Percentiles rank a stretch among this genome's conserved stretches.
phyloP scores from a whole-genome alignment of 441 rosid genomes.

The Dalechampia spathulata region DNA sequence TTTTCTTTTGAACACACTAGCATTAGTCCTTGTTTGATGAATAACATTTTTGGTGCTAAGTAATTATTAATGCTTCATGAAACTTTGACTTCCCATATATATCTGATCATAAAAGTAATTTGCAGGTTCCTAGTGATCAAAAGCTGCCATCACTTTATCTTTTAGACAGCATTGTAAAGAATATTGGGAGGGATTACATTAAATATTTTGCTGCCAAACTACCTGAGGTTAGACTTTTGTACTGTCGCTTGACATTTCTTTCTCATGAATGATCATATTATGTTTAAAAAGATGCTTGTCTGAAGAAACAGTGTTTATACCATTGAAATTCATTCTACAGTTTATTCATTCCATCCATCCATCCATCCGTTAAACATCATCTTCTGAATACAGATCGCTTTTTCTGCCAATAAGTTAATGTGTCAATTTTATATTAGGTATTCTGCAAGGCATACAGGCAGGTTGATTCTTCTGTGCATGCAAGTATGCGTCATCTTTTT shows the following conservation, averaged over 20 bases:
- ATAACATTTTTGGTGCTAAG: neutral
- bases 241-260: neutral
- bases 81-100: constrained; percentile 16
- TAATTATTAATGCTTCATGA: neutral
- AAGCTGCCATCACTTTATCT: constrained; percentile 97
- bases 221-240: constrained; percentile 66
- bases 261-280: neutral
- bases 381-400: no score
- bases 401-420: no score
- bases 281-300: neutral
- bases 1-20: neutral
- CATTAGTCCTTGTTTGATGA: neutral
- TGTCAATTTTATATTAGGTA: constrained; percentile 50
- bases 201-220: constrained; percentile 71
- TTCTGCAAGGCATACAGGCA: constrained; percentile 87
- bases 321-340: no score
- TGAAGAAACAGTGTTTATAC: no score
- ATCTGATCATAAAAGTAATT: constrained; percentile 39
- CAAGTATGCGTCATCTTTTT: constrained; percentile 93
- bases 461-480: constrained; percentile 70
- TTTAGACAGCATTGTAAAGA: constrained; percentile 98
- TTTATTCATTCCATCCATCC: no score
- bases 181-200: constrained; percentile 89
- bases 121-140: constrained; percentile 99
- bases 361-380: no score